Evolutionary conservation across 345 rosid genomes (phyloP), one percentile per base, ranked within the genome.

Genomic region (Lumnitzera racemosa): DNA sequence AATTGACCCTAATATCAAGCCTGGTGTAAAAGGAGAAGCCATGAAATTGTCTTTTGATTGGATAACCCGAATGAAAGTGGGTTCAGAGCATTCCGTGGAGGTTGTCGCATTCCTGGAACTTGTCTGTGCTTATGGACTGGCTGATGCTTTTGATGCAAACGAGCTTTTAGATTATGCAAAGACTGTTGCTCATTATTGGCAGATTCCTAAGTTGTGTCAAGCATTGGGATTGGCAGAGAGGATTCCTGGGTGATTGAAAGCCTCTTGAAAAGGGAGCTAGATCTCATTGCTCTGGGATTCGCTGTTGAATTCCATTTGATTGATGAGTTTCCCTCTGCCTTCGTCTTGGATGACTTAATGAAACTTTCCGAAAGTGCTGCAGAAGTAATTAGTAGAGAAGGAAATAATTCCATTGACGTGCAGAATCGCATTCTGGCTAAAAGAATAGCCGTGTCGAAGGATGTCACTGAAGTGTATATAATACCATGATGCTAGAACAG

Each of bases 101-200:
- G 75, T 79, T 53, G 65, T 81, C 64, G 72, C 75, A 24, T 75
- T 80, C 64, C 64, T 81, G 58, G 68, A 72, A 55, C 72, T 81
- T 64, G 49, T 84, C 46, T 77, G 80, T 64, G 69, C 74, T 46
- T 81, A 72, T 55, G 62, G 70, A 61, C 64, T 79, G 68, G 74
- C 65, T 31, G 61, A 65, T 61, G 17, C 65, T 46, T 79, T 81
- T 24, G 63, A 61, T 59, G 50, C 29, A 2, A 64, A 61, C 13
- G 81, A 79, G 56, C 60, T 77, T 16, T 61, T 51, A 11, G 50
- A 25, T 53, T 67, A 64, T 53, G 75, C 73, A n/a, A 67, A 77
- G 71, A 49, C 29, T 41, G 62, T 68, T 57, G 62, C 62, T 67
- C 80, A 70, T 15, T 48, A 57, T 62, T 62, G 63, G 51, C 72